Evolutionary conservation across 2,329 filamentous ascomycete genomes (phyloP), one percentile per base, ranked within the genome.

Genomic region (Colletotrichum destructivum): DNA sequence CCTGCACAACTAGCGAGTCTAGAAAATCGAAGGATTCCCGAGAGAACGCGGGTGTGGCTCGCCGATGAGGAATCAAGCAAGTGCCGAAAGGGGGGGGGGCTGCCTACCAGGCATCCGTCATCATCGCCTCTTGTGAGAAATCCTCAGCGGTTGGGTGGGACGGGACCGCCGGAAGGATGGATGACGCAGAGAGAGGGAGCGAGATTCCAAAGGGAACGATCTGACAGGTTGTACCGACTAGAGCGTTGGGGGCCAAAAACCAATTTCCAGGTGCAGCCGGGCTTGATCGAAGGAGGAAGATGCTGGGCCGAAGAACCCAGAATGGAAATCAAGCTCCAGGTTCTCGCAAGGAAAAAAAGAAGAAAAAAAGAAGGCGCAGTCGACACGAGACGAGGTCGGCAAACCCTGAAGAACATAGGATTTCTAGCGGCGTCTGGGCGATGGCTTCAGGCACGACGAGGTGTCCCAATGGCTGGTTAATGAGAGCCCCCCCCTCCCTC

Each of bases 181-280:
- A 38, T 31, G 21, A 55, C 13, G 16, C 55, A 12, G 51, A 55
- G 49, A 16, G 31, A 44, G 26, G 26, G 49, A 54, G 44, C 7
- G 51, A 16, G 51, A 54, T 35, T 21, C 7, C 13, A n/a, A 55
- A 2, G n/a, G 38, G 8, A 18, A 64, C 8, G 21, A 44, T 47
- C 23, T 7, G 21, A 35, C 31, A 23, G 4, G 11, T 42, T 11
- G 15, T 26, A 7, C 13, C 15, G 18, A 63, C 44, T 35, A n/a
- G 38, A 54, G 38, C 42, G 16, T 44, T n/a, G 49, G 61, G 49
- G 61, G 52, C n/a, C 40, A 40, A 35, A 60, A 13, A 21, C 40
- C 11, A 47, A 21, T 6, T 15, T 7, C 42, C 31, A 42, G 42
- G 13, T 44, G 51, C 46, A 60, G 21, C n/a, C 16, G 54, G 46